Evolutionary conservation across 805 yeast species (phyloP).

Genomic region (Saccharomycopsis olivae): DNA sequence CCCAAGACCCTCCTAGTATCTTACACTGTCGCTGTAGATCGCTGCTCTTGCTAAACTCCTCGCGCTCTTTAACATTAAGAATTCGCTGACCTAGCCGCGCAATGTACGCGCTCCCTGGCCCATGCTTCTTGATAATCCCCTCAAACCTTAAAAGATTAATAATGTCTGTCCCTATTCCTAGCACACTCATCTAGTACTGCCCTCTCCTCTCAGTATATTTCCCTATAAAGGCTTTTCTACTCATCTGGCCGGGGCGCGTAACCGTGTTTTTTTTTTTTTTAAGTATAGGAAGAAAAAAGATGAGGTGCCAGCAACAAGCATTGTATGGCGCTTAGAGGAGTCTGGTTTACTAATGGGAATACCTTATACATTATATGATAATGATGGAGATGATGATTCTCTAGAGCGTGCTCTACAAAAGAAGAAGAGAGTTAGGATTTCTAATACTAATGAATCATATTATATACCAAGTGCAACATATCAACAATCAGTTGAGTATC

Average conservation of each 20-base stretch:
- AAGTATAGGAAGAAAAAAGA: background rate
- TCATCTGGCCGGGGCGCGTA: background rate
- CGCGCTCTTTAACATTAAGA: background rate
- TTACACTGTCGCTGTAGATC: background rate
- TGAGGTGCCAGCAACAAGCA: background rate
- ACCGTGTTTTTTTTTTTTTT: background rate
- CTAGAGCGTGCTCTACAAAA: background rate
- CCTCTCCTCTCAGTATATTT: background rate
- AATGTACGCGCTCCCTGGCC: conserved; percentile 4
- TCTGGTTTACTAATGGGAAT: conserved; percentile 1
- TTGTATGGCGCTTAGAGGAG: background rate
- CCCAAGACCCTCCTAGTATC: conserved; percentile 36
- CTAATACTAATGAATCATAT: conserved; percentile 1
- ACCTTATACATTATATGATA: background rate
- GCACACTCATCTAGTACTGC: background rate
- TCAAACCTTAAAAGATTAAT: conserved; percentile 9
- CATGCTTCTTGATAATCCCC: conserved; percentile 5
- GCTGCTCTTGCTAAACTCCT: background rate
- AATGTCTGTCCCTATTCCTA: conserved; percentile 14
- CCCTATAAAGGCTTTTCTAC: no score
- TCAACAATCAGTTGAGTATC: no score
- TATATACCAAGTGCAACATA: conserved; percentile 5
- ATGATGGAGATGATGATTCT: background rate
- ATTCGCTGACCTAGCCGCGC: conserved; percentile 10
- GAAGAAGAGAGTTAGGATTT: conserved; percentile 7